phyloP scores from a whole-genome alignment of 1,284 basidiomycete species.

The Psilocybe mexicana region DNA sequence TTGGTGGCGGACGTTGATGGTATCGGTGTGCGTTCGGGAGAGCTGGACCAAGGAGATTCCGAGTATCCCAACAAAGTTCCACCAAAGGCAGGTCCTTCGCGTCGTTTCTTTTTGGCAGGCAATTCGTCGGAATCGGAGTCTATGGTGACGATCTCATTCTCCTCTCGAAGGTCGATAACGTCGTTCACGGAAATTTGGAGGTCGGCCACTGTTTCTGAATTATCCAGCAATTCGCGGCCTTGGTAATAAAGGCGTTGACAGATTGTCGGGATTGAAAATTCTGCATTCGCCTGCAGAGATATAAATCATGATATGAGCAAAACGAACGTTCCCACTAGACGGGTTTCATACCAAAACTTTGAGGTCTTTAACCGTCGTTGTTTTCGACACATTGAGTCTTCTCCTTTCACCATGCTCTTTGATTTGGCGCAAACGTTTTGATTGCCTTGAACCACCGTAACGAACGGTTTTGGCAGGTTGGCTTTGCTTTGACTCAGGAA shows the following conservation, averaged over 20 bases:
- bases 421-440: constrained; percentile 62
- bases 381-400: constrained; percentile 58
- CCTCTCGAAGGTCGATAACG: constrained; percentile 63
- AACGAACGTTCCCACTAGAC: neutral
- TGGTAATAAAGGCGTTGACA: constrained; percentile 70
- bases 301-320: neutral
- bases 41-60: constrained; percentile 26
- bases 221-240: constrained; percentile 65
- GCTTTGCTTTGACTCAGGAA: constrained; percentile 12
- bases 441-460: constrained; percentile 49
- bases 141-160: constrained; percentile 57
- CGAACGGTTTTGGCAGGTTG: constrained; percentile 25
- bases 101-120: constrained; percentile 40
- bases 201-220: constrained; percentile 53
- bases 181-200: constrained; percentile 69
- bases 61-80: constrained; percentile 67
- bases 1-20: constrained; percentile 15
- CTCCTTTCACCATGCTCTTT: constrained; percentile 50
- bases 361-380: constrained; percentile 73
- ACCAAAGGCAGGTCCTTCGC: constrained; percentile 69
- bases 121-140: constrained; percentile 52
- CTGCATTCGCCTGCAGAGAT: constrained; percentile 51
- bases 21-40: constrained; percentile 28
- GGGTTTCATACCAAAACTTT: constrained; percentile 60
- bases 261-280: constrained; percentile 67